Percentiles rank a stretch among this genome's conserved stretches.
phyloP scores from a whole-genome alignment of 2,329 filamentous ascomycete species.

The Colletotrichum costaricense region DNA sequence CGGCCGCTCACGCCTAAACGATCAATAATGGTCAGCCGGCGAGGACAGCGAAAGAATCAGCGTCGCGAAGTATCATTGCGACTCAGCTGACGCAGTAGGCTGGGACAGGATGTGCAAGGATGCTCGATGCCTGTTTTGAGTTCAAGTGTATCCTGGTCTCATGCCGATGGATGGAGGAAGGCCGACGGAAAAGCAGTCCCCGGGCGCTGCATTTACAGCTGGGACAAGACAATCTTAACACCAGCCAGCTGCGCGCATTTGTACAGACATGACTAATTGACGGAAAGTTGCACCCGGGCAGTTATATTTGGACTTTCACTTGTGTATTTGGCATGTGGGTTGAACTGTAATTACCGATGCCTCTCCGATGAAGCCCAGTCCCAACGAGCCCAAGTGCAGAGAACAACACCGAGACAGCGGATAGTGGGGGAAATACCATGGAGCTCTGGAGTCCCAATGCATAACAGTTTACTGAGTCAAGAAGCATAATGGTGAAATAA shows the following conservation, averaged over 20 bases:
- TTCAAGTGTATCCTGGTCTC: slow-evolving; percentile 12
- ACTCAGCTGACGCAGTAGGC: not conserved
- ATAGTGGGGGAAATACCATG: not conserved
- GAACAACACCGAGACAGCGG: too few species aligned
- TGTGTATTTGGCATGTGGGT: not conserved
- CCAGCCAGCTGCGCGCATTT: slow-evolving; percentile 5
- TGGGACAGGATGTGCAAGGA: not conserved
- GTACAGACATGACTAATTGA: slow-evolving; percentile 15
- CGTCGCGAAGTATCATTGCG: not conserved
- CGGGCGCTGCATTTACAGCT: not conserved
- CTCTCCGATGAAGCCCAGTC: not conserved
- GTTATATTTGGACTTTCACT: not conserved
- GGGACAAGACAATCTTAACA: slow-evolving; percentile 3
- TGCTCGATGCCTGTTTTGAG: slow-evolving; percentile 16
- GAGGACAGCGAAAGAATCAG: not conserved
- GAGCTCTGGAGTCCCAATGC: not conserved
- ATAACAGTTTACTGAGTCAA: slow-evolving; percentile 8
- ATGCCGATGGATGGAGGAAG: slow-evolving; percentile 4
- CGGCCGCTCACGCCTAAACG: slow-evolving; percentile 4
- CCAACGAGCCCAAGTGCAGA: too few species aligned
- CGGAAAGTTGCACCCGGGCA: slow-evolving; percentile 9
- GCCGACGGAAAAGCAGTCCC: not conserved
- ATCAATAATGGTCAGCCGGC: not conserved
- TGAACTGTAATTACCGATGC: not conserved
- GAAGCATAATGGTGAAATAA: not conserved